Base-by-base conservation (phyloP, 768 basidiomycete genomes). In the Boletus eberwhitei region DNA sequence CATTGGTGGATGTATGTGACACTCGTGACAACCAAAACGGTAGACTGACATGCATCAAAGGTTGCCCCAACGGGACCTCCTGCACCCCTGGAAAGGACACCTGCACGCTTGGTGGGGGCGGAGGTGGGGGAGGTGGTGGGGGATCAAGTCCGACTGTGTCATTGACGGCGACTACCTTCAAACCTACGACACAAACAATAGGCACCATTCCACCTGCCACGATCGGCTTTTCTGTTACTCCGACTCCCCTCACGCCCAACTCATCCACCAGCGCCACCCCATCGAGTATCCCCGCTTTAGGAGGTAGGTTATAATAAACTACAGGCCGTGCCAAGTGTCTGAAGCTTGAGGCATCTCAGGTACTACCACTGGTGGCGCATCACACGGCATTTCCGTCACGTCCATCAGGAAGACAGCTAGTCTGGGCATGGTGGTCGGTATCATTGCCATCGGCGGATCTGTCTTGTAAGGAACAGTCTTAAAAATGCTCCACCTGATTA, bases 1-100 rank as follows among this genome's bases (percentile, higher is more conserved):
- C 9, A 34, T 40, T 29, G 67, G 67, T 31, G 60, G 54, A 50
- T 68, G 67, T 68, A 42, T 24, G 66, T 62, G 12, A 8, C 13
- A 12, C 29, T 43, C 31, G 8, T 22, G 1, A 6, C 24, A 13
- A 9, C 5, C 11, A 14, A 21, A 2, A 14, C 2, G 19, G 14
- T 31, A 26, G 46, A 47, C 55, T 65, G 22, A 60, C n/a, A 11
- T 24, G 16, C 0, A 6, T 26, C 29, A 1, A 31, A 68, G 66
- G 66, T 44, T 69, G 67, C 39, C 46, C 60, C 11, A 21, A 4
- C 7, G 64, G 61, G 14, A 21, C 32, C 9, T 34, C 22, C 2
- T 67, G 66, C 45, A 47, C 29, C 16, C 2, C 37, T 22, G 50
- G 37, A 38, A 38, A 22, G 0, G 4, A 55, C 35, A 56, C 55